Evolutionary conservation across 106 monocot genomes (phyloP).

Genomic region (Allium cepa): DNA sequence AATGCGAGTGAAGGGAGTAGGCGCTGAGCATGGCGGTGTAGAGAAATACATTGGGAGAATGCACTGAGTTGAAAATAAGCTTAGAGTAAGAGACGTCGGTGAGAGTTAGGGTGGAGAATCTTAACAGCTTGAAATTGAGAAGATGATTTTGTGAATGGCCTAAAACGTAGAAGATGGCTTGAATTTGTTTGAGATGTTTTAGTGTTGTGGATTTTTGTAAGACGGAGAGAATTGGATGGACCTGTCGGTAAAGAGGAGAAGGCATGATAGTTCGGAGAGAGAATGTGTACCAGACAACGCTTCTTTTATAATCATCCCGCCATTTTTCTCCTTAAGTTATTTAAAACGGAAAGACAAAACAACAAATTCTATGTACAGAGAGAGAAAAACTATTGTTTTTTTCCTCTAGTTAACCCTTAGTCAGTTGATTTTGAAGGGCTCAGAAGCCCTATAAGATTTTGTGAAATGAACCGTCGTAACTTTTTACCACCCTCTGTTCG

Average conservation of each 20-base stretch:
- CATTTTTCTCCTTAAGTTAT: too few relatives aligned
- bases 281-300: not conserved
- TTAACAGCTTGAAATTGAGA: slow-evolving; percentile 74
- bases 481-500: too few relatives aligned
- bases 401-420: too few relatives aligned
- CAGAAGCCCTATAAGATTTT: too few relatives aligned
- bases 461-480: too few relatives aligned
- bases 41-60: slow-evolving; percentile 67
- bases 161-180: slow-evolving; percentile 41
- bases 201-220: slow-evolving; percentile 24
- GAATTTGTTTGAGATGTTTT: slow-evolving; percentile 66
- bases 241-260: slow-evolving; percentile 18
- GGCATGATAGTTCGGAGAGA: slow-evolving; percentile 2
- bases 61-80: slow-evolving; percentile 52
- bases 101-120: slow-evolving; percentile 57
- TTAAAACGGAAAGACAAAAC: too few relatives aligned
- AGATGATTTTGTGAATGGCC: slow-evolving; percentile 64
- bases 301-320: too few relatives aligned
- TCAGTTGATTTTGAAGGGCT: too few relatives aligned
- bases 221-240: slow-evolving; percentile 24
- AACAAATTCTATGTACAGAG: too few relatives aligned
- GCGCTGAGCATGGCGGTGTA: slow-evolving; percentile 90
- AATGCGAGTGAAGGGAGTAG: slow-evolving; percentile 35
- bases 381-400: too few relatives aligned
- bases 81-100: slow-evolving; percentile 59